Percentiles rank a stretch among this genome's conserved stretches.
These are phyloP conservation scores for Micractinium sp. DNA, from an alignment of 139 green algal genomes.

Conservation along the genomic window DNA sequence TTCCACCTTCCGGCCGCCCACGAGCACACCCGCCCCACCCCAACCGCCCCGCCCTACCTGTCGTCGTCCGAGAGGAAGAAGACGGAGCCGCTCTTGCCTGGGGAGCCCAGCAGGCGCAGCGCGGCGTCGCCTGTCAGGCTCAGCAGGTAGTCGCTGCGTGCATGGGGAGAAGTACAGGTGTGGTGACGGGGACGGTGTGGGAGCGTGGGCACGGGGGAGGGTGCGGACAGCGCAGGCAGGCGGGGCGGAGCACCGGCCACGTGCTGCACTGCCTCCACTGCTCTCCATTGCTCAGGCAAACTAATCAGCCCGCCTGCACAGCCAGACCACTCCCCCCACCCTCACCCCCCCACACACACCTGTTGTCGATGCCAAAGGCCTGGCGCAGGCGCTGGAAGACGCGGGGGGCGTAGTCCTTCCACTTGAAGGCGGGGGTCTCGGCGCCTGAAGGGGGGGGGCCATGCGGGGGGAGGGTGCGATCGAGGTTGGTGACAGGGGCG, in stretches of 20 bases:
- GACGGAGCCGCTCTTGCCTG: constrained; percentile 87
- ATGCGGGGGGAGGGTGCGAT: neutral
- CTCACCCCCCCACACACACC: neutral
- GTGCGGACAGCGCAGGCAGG: neutral
- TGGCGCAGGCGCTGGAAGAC: constrained; percentile 85
- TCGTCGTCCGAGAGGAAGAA: constrained; percentile 90
- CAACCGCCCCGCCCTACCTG: constrained; percentile 1
- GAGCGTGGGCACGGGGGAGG: neutral
- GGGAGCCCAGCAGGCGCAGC: constrained; percentile 90
- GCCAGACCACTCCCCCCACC: neutral
- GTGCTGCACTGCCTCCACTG: neutral
- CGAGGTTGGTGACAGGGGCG: neutral
- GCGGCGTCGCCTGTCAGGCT: constrained; percentile 69
- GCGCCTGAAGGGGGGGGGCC: neutral
- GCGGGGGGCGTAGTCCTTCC: constrained; percentile 93
- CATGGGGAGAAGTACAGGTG: neutral
- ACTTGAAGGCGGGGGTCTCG: constrained; percentile 49
- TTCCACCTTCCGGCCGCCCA: too few relatives aligned
- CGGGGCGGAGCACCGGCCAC: too few relatives aligned
- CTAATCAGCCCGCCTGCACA: neutral
- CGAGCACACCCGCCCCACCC: too few relatives aligned
- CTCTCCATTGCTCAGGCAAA: neutral
- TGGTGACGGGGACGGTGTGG: neutral
- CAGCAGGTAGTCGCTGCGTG: constrained; percentile 48
- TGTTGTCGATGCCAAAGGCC: constrained; percentile 75